Evolutionary conservation across 1,284 basidiomycete genomes (phyloP), one percentile per base, ranked within the genome.

Genomic region (Apiotrichum domesticum): DNA sequence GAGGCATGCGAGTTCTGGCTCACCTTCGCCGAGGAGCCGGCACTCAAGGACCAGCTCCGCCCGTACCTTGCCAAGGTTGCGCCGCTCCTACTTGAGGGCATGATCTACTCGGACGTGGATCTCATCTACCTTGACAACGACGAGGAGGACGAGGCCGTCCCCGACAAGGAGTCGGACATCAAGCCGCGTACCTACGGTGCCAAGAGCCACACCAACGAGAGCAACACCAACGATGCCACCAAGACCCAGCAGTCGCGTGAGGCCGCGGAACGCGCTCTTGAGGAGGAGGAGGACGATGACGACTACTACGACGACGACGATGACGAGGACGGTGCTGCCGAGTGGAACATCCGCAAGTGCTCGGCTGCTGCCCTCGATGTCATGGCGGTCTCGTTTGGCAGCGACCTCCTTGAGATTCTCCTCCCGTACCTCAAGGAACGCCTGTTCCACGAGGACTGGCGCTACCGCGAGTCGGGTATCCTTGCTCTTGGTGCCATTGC

Each of bases 1-100:
- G 94, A 97, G 78, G 96, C 96, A 11, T 97, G 93, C 82, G 96
- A 99, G 80, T 98, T 99, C 78, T 98, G 96, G 96, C 83, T 99
- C 62, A 97, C 95, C 1, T 98, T 99, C 71, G 93, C 96, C 14
- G 96, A 99, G 75, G 92, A 98, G 70, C 85, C 86, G 13, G 86
- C 90, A 51, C 82, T 98, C 33, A 85, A 86, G 14, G 84, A 85
- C 13, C 90, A 88, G 74, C 81, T 99, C 35, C 85, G 86, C 55
- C 93, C 92, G 0, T 84, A 94, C 62, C 81, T 99, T 8, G 83
- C 81, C 43, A 88, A 88, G 66, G 88, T 99, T 46, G 92, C 90
- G 0, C 96, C 96, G 0, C 88, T 97, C 13, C 80, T 99, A 35
- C 81, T 99, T 60, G 88, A 96, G 71, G 95, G 93, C 67, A 99